Evolutionary conservation across 2,329 filamentous ascomycete species (phyloP).

Genomic region (Paraphoma chrysanthemicola): DNA sequence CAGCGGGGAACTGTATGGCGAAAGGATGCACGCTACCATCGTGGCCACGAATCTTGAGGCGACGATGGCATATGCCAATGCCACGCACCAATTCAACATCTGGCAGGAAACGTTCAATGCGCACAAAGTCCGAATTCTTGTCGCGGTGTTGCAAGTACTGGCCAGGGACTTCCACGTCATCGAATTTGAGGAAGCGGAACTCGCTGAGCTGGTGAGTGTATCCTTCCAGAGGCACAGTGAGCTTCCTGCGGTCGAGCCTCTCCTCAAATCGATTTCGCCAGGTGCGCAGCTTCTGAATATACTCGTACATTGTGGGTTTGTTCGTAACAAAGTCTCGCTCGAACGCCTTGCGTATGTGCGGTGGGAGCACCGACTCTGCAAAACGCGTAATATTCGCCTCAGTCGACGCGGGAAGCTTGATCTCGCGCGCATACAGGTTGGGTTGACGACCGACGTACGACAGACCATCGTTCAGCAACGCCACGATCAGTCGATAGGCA

Average conservation of each 20-base stretch:
- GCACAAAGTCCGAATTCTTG: slow-evolving; percentile 98
- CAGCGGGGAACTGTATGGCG: slow-evolving; percentile 93
- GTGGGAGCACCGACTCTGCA: slow-evolving; percentile 91
- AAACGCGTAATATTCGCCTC: slow-evolving; percentile 97
- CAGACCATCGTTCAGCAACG: slow-evolving; percentile 91
- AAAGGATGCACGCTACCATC: slow-evolving; percentile 98
- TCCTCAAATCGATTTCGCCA: slow-evolving; percentile 99
- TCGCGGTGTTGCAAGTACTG: slow-evolving; percentile 98
- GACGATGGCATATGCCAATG: slow-evolving; percentile 88
- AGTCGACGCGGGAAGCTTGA: slow-evolving; percentile 86
- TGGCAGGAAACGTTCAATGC: slow-evolving; percentile 95
- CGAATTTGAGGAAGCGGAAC: slow-evolving; percentile 96
- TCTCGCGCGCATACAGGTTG: slow-evolving; percentile 83
- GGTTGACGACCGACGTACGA: slow-evolving; percentile 91
- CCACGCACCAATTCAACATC: slow-evolving; percentile 92
- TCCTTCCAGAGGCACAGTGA: slow-evolving; percentile 76
- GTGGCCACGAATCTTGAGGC: slow-evolving; percentile 94
- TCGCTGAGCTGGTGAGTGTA: slow-evolving; percentile 93
- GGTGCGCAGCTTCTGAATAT: slow-evolving; percentile 93
- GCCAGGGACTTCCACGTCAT: slow-evolving; percentile 96
- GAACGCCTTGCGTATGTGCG: slow-evolving; percentile 94
- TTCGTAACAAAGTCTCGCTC: slow-evolving; percentile 95
- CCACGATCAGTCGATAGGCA: slow-evolving; percentile 96
- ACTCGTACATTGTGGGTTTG: slow-evolving; percentile 97
- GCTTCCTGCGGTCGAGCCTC: slow-evolving; percentile 85